Base-by-base conservation (phyloP, 1,284 basidiomycete genomes). In the Cerrena zonata region DNA sequence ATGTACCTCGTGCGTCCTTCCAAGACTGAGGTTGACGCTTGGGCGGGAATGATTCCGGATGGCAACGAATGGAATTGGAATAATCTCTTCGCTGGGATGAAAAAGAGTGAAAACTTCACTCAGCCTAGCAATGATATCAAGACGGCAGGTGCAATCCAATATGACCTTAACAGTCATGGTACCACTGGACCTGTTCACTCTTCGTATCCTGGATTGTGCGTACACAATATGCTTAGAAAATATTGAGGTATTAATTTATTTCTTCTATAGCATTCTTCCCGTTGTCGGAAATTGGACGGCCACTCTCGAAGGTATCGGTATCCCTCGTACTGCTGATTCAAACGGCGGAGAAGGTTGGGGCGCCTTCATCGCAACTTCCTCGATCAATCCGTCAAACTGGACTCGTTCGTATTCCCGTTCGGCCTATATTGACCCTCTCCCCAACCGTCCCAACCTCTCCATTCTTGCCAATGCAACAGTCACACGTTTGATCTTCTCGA, bases 381-480 rank as follows among this genome's bases (percentile, higher is more conserved):
- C 77, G 27, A 80, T 89, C 65, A 83, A 87, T 66, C 77, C 79
- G 0, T 41, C 64, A 27, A 87, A 83, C 73, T 78, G 79, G 73
- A 80, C 80, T 1, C 77, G 87, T 37, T 86, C 81, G 5, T 83
- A 86, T 67, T 74, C 85, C 4, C 77, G 81, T 49, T 75, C 78
- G 1, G 85, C 78, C 1, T 89, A 89, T 70, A 79, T 89, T 59
- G 82, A 86, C 61, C 74, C 81, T 3, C 68, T 79, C 26, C 72
- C 76, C 3, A 71, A 78, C 11, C 74, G 82, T 42, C 45, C 72
- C 22, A 89, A 90, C 62, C 75, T 89, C 45, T 74, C 77, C 53
- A 79, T 89, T 53, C 70, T 85, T 21, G 67, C 71, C 60, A 80
- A 69, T 51, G 69, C 71, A 44, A 73, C 70, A 7, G 86, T 83